Evolutionary conservation across 2,329 filamentous ascomycete genomes (phyloP).

Genomic region (Beauveria brongniartii): DNA sequence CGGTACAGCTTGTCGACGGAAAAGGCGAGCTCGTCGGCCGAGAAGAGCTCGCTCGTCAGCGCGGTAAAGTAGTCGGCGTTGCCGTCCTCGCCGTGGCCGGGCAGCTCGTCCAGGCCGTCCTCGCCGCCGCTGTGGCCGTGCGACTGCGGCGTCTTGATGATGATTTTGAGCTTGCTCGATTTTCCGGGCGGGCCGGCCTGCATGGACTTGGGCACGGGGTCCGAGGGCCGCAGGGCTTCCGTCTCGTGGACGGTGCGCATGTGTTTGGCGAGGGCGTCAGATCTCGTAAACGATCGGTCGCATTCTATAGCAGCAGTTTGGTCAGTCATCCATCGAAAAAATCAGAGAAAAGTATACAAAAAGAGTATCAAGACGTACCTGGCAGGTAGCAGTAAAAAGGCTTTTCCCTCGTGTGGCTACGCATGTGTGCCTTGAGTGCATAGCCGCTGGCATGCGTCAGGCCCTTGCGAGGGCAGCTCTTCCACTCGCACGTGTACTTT

Average conservation of each 20-base stretch:
- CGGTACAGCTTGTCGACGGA: constrained; percentile 52
- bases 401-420: constrained; percentile 95
- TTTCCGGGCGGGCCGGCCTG: constrained; percentile 39
- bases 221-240: constrained; percentile 75
- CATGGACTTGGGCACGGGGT: constrained; percentile 65
- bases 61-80: constrained; percentile 51
- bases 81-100: constrained; percentile 45
- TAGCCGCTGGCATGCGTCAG: constrained; percentile 92
- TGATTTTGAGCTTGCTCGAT: constrained; percentile 51
- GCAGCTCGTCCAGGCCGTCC: constrained; percentile 32
- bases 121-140: constrained; percentile 51
- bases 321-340: background rate
- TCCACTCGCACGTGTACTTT: constrained; percentile 98
- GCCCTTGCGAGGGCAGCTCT: constrained; percentile 78
- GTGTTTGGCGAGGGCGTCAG: constrained; percentile 92
- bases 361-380: constrained; percentile 46
- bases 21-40: constrained; percentile 54
- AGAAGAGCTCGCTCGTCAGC: constrained; percentile 53
- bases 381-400: constrained; percentile 95
- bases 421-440: constrained; percentile 92
- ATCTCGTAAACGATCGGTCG: constrained; percentile 91
- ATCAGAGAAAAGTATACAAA: background rate
- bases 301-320: constrained; percentile 57
- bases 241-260: constrained; percentile 99
- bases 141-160: constrained; percentile 53